These are phyloP conservation scores for Juglanconis juglandina DNA, from an alignment of 2,329 filamentous ascomycete genomes.

Conservation along the genomic window DNA sequence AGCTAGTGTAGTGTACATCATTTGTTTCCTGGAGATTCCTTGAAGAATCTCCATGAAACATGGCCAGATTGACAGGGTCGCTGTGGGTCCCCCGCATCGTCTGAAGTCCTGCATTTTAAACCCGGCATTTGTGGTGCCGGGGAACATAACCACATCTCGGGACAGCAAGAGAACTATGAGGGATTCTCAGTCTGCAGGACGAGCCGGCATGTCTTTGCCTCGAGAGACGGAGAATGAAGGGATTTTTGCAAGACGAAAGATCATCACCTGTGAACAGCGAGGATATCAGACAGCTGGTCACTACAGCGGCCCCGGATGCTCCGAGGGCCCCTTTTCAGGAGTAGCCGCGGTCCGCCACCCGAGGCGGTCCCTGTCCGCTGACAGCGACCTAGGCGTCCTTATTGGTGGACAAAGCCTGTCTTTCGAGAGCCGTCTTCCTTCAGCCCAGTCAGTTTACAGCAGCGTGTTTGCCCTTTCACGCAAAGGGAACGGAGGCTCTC, in stretches of 20 bases:
- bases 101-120: not conserved
- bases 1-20: not conserved
- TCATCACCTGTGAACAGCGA: not conserved
- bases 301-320: not conserved
- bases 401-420: slow-evolving; percentile 15
- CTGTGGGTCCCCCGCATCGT: not conserved
- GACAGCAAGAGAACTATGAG: not conserved
- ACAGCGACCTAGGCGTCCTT: not conserved
- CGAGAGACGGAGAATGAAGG: not conserved
- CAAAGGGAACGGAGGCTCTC: not conserved
- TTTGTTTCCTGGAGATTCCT: not conserved
- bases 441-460: not conserved
- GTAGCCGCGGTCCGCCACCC: slow-evolving; percentile 8
- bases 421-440: not conserved
- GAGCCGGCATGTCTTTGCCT: not conserved
- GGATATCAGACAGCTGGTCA: not conserved
- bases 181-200: not conserved
- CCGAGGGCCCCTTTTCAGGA: not conserved
- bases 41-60: slow-evolving; percentile 7
- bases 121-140: no score
- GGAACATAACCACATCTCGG: not conserved
- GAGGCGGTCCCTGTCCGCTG: not conserved
- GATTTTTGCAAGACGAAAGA: not conserved
- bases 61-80: not conserved
- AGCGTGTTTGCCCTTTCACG: not conserved